Evolutionary conservation across 2,329 filamentous ascomycete genomes (phyloP).

Genomic region (Xylaria sp.): DNA sequence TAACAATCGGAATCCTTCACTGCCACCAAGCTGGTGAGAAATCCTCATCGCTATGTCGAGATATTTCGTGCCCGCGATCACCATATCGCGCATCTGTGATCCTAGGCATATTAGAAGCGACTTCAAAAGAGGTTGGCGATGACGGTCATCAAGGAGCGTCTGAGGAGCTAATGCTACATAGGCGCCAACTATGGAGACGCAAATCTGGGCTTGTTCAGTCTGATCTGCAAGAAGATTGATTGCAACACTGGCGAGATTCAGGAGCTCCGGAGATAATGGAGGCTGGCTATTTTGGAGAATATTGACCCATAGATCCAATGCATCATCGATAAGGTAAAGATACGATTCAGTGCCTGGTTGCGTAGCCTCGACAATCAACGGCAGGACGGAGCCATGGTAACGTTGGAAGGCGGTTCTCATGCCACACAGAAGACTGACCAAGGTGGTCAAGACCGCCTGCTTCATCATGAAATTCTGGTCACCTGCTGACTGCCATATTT

Average conservation of each 20-base stretch:
- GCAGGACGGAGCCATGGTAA: conserved; percentile 75
- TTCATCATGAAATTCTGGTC: conserved; percentile 85
- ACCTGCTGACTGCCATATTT: conserved; percentile 77
- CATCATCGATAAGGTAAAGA: conserved; percentile 84
- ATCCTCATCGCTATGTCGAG: conserved; percentile 59
- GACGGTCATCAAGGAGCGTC: conserved; percentile 55
- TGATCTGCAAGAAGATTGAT: conserved; percentile 64
- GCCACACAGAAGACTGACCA: conserved; percentile 77
- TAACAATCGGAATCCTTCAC: conserved; percentile 56
- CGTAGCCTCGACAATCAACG: conserved; percentile 74
- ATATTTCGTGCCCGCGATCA: conserved; percentile 33
- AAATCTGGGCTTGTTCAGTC: conserved; percentile 56
- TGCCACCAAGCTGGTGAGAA: conserved; percentile 57
- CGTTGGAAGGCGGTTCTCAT: conserved; percentile 72
- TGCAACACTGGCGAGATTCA: conserved; percentile 56
- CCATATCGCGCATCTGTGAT: conserved; percentile 23
- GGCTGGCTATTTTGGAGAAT: conserved; percentile 62
- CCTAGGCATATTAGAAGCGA: conserved; percentile 48
- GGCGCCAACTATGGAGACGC: conserved; percentile 60
- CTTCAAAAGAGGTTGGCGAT: conserved; percentile 45
- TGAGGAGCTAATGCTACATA: conserved; percentile 67
- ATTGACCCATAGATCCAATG: conserved; percentile 80
- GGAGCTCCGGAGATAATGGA: conserved; percentile 56
- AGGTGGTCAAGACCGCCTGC: conserved; percentile 81
- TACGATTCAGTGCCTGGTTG: conserved; percentile 69